These are phyloP conservation scores for Penicilliopsis zonata DNA, from an alignment of 495 filamentous ascomycete species.

Conservation along the genomic window DNA sequence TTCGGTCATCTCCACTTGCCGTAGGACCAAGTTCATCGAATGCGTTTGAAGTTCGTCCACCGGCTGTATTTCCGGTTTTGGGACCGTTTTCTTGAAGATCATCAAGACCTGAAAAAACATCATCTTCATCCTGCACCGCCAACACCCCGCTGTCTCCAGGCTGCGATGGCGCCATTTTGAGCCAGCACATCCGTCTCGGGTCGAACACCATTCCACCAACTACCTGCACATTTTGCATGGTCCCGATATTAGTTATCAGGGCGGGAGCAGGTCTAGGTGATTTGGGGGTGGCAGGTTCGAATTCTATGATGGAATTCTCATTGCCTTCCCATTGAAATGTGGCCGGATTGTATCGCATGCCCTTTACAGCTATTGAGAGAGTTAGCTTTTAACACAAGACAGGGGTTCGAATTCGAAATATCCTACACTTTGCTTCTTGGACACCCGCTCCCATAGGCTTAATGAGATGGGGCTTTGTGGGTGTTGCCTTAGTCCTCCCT, in stretches of 20 bases:
- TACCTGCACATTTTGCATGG: constrained; percentile 67
- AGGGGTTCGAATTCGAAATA: constrained; percentile 9
- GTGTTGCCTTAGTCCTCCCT: constrained; percentile 37
- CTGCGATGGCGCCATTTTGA: constrained; percentile 49
- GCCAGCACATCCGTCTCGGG: constrained; percentile 90
- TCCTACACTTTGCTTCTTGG: constrained; percentile 57
- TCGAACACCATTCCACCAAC: constrained; percentile 97
- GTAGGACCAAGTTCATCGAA: constrained; percentile 19
- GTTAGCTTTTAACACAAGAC: constrained; percentile 12
- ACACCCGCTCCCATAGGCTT: constrained; percentile 52
- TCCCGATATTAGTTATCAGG: constrained; percentile 81
- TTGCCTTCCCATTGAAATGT: constrained; percentile 92
- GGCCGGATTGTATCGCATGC: constrained; percentile 86
- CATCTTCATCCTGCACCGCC: constrained; percentile 42
- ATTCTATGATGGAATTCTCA: constrained; percentile 66
- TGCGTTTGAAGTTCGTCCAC: constrained; percentile 14
- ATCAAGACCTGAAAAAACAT: constrained; percentile 71
- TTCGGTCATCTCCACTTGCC: constrained; percentile 40
- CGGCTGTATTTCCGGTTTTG: constrained; percentile 37
- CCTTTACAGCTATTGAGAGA: constrained; percentile 57
- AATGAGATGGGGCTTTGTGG: constrained; percentile 55
- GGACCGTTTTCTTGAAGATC: constrained; percentile 49
- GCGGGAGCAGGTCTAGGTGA: constrained; percentile 65
- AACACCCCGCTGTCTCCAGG: constrained; percentile 15
- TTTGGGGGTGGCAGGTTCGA: constrained; percentile 45